These are phyloP conservation scores for Zygoascus ofunaensis DNA, from an alignment of 805 yeast genomes.

Conservation along the genomic window DNA sequence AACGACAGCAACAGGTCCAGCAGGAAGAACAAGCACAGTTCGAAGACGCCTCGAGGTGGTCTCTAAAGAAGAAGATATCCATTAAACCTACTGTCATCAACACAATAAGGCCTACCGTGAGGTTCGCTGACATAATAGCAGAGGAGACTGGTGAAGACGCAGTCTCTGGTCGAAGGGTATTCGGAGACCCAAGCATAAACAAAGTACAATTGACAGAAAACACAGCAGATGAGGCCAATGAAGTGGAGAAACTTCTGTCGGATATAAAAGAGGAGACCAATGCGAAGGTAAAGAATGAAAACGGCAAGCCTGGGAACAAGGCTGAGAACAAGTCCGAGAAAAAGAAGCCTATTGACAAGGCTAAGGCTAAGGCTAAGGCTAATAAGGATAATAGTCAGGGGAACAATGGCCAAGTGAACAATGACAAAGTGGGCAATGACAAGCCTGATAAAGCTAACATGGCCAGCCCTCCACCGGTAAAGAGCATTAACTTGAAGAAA, in stretches of 20 bases:
- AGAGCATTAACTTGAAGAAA: too few species aligned
- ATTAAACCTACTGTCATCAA: neutral
- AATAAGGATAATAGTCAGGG: too few species aligned
- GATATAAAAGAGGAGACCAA: neutral
- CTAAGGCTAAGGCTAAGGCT: too few species aligned
- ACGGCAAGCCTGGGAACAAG: too few species aligned
- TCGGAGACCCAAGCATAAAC: conserved; percentile 13
- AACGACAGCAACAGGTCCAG: conserved; percentile 26
- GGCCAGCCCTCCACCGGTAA: too few species aligned
- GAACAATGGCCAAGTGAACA: too few species aligned
- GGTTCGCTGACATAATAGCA: conserved; percentile 10
- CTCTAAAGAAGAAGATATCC: neutral
- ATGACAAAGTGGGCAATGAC: too few species aligned
- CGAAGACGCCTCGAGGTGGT: conserved; percentile 22
- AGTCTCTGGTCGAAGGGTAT: conserved; percentile 20
- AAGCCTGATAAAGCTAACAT: too few species aligned
- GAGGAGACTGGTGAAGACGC: neutral
- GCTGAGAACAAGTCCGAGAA: too few species aligned
- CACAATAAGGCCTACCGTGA: neutral
- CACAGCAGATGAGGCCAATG: neutral
- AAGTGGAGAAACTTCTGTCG: neutral
- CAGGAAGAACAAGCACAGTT: conserved; percentile 19
- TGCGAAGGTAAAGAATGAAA: too few species aligned
- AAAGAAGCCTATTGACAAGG: too few species aligned
- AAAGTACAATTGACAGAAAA: neutral